Evolutionary conservation across 768 basidiomycete genomes (phyloP), one percentile per base, ranked within the genome.

Genomic region (Plicaturopsis crispa): DNA sequence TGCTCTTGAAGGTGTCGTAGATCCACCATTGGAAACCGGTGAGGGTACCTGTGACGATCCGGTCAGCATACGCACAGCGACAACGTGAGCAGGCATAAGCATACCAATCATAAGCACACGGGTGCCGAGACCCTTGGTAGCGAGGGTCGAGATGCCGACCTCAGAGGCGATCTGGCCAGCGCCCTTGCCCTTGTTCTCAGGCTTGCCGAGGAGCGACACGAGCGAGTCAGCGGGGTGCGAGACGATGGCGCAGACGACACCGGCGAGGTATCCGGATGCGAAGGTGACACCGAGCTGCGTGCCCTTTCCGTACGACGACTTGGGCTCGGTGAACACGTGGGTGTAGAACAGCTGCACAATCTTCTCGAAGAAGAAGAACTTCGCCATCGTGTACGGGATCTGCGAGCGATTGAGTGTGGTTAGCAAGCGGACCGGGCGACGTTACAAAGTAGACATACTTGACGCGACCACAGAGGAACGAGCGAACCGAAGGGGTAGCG

Each of bases 351-450:
- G 59, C 54, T 79, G 72, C 58, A 84, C 87, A 51, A 85, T 84
- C 72, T 82, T 80, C 62, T 92, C 89, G 61, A 82, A 93, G 76
- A 88, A 90, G 78, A 78, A 89, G 78, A 96, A 96, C 67, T 96
- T 96, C 71, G 91, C 91, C 91, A 96, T 93, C 54, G 92, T 96
- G 73, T 96, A 96, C 38, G 92, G 92, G 54, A 94, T 91, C 84
- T 94, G 44, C 21, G 33, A 16, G 6, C 5, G 24, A 12, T 20
- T 31, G 22, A 16, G 32, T 38, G 10, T 37, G 14, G 35, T 33
- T 14, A 33, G 31, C 7, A 21, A 38, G n/a, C n/a, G 3, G 35
- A 31, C 14, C 39, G 5, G 12, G 7, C 2, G 18, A 22, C 4
- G 24, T 31, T 3, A 24, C n/a, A 38, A 5, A 14, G n/a, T 13